Evolutionary conservation across 495 filamentous ascomycete genomes (phyloP).

Genomic region (Podospora bellae-mahoneyi): DNA sequence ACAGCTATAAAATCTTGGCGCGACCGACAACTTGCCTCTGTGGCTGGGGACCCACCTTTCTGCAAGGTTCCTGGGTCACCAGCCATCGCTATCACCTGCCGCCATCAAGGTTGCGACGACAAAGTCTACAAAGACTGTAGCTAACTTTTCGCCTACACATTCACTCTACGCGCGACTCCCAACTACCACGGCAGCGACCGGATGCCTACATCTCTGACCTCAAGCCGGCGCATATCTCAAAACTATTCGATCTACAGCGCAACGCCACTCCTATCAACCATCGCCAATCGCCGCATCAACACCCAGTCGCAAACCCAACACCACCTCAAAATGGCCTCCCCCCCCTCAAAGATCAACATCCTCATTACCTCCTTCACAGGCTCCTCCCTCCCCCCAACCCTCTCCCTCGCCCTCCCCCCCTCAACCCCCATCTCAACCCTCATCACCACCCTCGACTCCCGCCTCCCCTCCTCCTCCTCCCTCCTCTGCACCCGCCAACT

Average conservation of each 20-base stretch:
- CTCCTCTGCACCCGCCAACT: conserved; percentile 44
- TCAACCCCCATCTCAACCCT: conserved; percentile 66
- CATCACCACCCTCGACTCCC: conserved; percentile 55
- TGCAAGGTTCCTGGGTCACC: conserved; percentile 6
- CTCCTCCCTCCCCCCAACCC: conserved; percentile 72
- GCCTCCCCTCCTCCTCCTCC: conserved; percentile 52
- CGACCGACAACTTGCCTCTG: not conserved
- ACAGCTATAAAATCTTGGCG: conserved; percentile 21
- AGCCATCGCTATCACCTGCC: not conserved
- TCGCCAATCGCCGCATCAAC: not conserved
- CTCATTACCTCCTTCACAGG: conserved; percentile 80
- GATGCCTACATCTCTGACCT: not conserved
- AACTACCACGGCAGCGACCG: not conserved
- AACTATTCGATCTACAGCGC: not conserved
- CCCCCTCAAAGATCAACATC: conserved; percentile 62
- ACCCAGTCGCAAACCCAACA: not conserved
- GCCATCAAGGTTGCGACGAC: not conserved
- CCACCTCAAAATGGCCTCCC: conserved; percentile 27
- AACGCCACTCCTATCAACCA: conserved; percentile 3
- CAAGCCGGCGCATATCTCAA: not conserved
- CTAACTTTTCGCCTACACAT: not conserved
- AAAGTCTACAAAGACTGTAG: not conserved
- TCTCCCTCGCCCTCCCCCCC: conserved; percentile 65
- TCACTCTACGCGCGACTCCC: not conserved
- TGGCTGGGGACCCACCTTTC: conserved; percentile 19